Base-by-base conservation (phyloP, 2,329 filamentous ascomycete genomes). In the Pestalotiopsis sp. region DNA sequence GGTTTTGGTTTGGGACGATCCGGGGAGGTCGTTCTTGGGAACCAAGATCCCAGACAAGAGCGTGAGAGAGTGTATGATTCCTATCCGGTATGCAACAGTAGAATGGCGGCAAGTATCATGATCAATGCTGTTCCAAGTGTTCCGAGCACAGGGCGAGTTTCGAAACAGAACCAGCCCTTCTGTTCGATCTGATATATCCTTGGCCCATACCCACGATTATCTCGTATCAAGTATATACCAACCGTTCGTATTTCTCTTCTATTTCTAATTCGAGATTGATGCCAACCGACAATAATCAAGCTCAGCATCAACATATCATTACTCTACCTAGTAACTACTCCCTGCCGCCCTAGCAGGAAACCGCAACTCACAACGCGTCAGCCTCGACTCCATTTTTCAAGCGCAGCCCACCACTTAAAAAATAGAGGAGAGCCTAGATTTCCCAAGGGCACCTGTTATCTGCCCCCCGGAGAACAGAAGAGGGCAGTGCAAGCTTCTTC, bases 281-380 rank as follows among this genome's bases (percentile, higher is more conserved):
- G 31, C 31, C 31, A 36, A 36, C 31, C 31, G 7, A 36, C 31
- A 36, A 36, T 36, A 36, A 36, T 9, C 31, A 12, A 27, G 64
- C 56, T 38, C 52, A 31, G 60, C 64, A 69, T 64, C 36, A 56
- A n/a, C 60, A 39, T 23, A 62, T 64, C 68, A 59, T 68, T 65
- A 56, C 31, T 36, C 31, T 36, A 71, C 68, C 70, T 70, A 68
- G 64, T 67, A 68, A 64, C 57, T 64, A 68, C 64, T 63, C 68
- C 61, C 64, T 71, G 39, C 66, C 69, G 27, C 39, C 65, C 72
- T 70, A 68, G 66, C 59, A 63, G 68, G 60, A 72, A 71, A 67
- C 68, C 74, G 73, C 72, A 74, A 75, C 74, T 70, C 63, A 56
- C 66, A 73, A 71, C 72, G 73, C 73, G 71, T 73, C 73, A 75